Evolutionary conservation across 305 asterid genomes (phyloP).

Genomic region (Rubia tinctorum): DNA sequence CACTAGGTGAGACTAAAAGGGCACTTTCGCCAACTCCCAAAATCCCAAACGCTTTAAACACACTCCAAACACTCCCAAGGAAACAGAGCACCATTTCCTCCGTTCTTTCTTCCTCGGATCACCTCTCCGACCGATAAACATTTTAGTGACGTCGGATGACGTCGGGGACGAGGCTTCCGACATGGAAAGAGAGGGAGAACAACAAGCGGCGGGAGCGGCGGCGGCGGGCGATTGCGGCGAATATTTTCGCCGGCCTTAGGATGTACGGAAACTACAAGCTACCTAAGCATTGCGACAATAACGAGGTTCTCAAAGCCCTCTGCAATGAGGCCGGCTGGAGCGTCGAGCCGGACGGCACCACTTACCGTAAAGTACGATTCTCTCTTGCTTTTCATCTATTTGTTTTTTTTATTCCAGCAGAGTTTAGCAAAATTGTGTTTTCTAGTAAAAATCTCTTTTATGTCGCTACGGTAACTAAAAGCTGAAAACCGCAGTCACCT

Average conservation of each 20-base stretch:
- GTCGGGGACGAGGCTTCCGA: slow-evolving; percentile 67
- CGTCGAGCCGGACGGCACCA: slow-evolving; percentile 78
- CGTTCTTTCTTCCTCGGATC: not conserved
- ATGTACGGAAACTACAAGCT: slow-evolving; percentile 71
- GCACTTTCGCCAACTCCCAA: slow-evolving; percentile 17
- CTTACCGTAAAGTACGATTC: slow-evolving; percentile 65
- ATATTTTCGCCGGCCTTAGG: slow-evolving; percentile 74
- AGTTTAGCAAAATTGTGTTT: no score
- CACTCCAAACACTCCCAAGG: slow-evolving; percentile 1
- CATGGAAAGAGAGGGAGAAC: slow-evolving; percentile 91
- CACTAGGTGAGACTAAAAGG: slow-evolving; percentile 9
- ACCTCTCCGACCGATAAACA: not conserved
- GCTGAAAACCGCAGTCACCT: no score
- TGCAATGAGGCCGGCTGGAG: slow-evolving; percentile 83
- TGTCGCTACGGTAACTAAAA: no score
- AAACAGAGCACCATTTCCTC: not conserved
- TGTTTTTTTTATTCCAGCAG: no score
- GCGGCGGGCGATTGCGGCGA: slow-evolving; percentile 77
- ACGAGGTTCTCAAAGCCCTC: slow-evolving; percentile 82
- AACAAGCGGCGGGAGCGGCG: slow-evolving; percentile 80
- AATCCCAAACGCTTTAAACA: not conserved
- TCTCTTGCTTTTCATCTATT: not conserved
- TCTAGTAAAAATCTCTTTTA: no score
- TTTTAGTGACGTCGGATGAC: slow-evolving; percentile 35
- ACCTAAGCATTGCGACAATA: slow-evolving; percentile 79